phyloP scores from a whole-genome alignment of 371 early-diverging fungal species.

The Apophysomyces trapeziformis region DNA sequence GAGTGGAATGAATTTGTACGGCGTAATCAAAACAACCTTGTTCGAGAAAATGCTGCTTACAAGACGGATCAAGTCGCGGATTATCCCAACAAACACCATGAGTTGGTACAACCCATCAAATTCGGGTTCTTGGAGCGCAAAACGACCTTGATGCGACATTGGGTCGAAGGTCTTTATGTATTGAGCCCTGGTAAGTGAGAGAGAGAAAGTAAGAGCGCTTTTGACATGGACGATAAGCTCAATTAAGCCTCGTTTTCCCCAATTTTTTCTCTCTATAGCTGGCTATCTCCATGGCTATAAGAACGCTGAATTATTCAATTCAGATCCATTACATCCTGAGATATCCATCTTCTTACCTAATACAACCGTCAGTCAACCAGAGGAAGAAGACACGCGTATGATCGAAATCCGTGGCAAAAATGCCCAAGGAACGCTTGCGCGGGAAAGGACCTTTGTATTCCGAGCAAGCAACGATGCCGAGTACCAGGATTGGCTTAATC shows the following conservation, averaged over 20 bases:
- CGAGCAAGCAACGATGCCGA: slow-evolving; percentile 22
- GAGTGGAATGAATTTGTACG: slow-evolving; percentile 54
- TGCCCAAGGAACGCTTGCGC: slow-evolving; percentile 23
- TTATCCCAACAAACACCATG: slow-evolving; percentile 46
- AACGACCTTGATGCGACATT: slow-evolving; percentile 29
- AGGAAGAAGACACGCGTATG: slow-evolving; percentile 21
- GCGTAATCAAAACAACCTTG: slow-evolving; percentile 37
- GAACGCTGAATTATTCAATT: slow-evolving; percentile 37
- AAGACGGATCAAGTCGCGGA: slow-evolving; percentile 42
- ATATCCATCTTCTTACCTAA: slow-evolving; percentile 42
- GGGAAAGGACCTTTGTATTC: slow-evolving; percentile 27
- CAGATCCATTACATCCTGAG: slow-evolving; percentile 35
- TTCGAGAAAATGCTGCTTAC: slow-evolving; percentile 45
- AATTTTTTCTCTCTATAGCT: slow-evolving; percentile 24
- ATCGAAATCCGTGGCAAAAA: slow-evolving; percentile 37
- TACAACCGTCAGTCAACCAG: slow-evolving; percentile 19
- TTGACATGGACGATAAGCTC: not conserved
- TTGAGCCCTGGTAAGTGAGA: slow-evolving; percentile 44
- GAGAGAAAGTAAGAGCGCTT: too few relatives aligned
- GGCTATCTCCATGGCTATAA: slow-evolving; percentile 56
- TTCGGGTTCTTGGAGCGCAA: slow-evolving; percentile 41
- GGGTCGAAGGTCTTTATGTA: slow-evolving; percentile 45
- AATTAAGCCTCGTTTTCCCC: slow-evolving; percentile 1
- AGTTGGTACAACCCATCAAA: slow-evolving; percentile 41
- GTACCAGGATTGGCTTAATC: slow-evolving; percentile 27